phyloP scores from a whole-genome alignment of 108 stramenopile genomes.

The Fragilaria crotonensis region DNA sequence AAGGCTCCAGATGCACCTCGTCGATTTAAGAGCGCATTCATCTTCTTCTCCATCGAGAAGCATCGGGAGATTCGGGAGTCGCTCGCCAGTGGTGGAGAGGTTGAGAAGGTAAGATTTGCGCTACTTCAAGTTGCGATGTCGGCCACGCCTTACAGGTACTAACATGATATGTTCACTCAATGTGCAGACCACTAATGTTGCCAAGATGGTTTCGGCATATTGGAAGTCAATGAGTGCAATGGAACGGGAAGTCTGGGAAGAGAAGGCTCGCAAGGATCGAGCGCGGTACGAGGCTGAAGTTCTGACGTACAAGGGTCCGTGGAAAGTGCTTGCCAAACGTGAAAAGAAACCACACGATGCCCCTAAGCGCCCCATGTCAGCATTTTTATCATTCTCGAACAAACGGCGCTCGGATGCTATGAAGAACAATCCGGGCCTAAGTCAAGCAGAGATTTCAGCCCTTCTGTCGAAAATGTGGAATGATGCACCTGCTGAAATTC shows the following conservation, averaged over 20 bases:
- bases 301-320: constrained; percentile 22
- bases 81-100: constrained; percentile 12
- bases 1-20: constrained; percentile 43
- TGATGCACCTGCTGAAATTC: background rate
- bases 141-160: background rate
- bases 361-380: background rate
- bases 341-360: background rate
- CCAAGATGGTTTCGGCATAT: constrained; percentile 29
- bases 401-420: background rate
- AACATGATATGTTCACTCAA: background rate
- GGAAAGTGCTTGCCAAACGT: constrained; percentile 3
- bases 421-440: background rate
- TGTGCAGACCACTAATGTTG: constrained; percentile 21
- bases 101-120: constrained; percentile 32
- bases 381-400: background rate
- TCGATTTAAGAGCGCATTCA: constrained; percentile 38
- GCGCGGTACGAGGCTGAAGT: constrained; percentile 32
- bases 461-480: background rate
- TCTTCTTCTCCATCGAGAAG: constrained; percentile 32
- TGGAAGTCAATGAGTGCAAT: constrained; percentile 24
- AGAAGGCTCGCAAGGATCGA: constrained; percentile 32
- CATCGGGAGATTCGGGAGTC: constrained; percentile 29
- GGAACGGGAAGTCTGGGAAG: constrained; percentile 35
- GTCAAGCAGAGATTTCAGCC: background rate
- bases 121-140: too few relatives aligned